Evolutionary conservation across 345 rosid genomes (phyloP), one percentile per base, ranked within the genome.

Genomic region (Brassica juncea): DNA sequence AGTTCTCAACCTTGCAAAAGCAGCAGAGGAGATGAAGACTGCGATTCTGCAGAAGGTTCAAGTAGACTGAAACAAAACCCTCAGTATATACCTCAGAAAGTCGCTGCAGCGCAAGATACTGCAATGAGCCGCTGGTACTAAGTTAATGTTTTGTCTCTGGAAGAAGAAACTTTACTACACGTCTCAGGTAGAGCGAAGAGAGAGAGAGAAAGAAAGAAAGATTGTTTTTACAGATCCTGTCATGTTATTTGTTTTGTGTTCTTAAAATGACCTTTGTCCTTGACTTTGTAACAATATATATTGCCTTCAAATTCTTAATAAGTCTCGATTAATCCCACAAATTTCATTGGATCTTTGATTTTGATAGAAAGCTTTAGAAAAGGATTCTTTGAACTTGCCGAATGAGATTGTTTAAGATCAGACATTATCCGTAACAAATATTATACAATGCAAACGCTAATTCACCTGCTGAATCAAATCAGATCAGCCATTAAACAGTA

Each of bases 1-100:
- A 52, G 31, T 28, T 28, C 57, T 52, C 57, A 52, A 52, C 57
- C 57, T 52, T 52, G 57, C 57, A 52, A 52, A 52, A 52, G 57
- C 57, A 52, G 57, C 57, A 52, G 57, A n/a, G 57, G 57, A 52
- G 57, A 52, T 52, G 57, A 52, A n/a, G 57, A 52, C 21, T 52
- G 57, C 3, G 57, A 52, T 5, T 5, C 35, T 6, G 35, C 35
- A 32, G 57, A 52, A 52, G 57, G 57, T 52, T 52, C 57, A n/a
- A 52, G 57, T 52, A 52, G 57, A 52, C n/a, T 52, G 57, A 52
- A 52, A 52, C 57, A 52, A n/a, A 52, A 52, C 57, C 57, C 57
- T 52, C 57, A 52, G 57, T 52, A n/a, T n/a, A 52, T 52, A 52
- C 57, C 57, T n/a, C 57, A 52, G 57, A 52, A 52, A 52, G 57